Evolutionary conservation across 202 grass and related monocot species (phyloP).

Genomic region (Zizania palustris): DNA sequence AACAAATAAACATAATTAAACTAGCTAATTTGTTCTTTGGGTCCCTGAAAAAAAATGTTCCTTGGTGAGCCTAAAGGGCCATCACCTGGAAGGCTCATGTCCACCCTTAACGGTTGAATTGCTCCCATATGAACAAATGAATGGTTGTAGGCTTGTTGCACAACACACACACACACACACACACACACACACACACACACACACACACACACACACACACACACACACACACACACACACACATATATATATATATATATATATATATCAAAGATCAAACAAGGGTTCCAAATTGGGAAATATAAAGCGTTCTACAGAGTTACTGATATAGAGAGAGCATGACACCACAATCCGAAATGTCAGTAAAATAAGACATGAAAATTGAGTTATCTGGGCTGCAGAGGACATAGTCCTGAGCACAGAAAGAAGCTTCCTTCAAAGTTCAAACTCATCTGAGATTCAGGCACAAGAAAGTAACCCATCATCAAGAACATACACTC

Average conservation of each 20-base stretch:
- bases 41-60: not conserved
- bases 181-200: too few species aligned
- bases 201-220: too few species aligned
- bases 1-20: slow-evolving; percentile 44
- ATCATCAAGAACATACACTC: slow-evolving; percentile 24
- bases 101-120: slow-evolving; percentile 30
- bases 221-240: too few species aligned
- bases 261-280: not conserved
- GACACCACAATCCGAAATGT: not conserved
- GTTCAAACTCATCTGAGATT: not conserved
- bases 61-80: slow-evolving; percentile 48
- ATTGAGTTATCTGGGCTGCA: not conserved
- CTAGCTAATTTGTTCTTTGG: slow-evolving; percentile 33
- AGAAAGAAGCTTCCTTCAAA: too few species aligned
- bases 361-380: not conserved
- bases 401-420: not conserved
- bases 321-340: not conserved
- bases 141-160: not conserved
- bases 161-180: too few species aligned
- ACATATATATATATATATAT: too few species aligned
- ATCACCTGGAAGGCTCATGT: slow-evolving; percentile 29
- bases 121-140: not conserved
- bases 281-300: not conserved
- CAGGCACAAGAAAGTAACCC: not conserved
- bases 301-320: too few species aligned